A percentile compares a stretch with the other conserved stretches of the same genome.
Conservation (phyloP, 2,329 filamentous ascomycete genomes). For the Acarospora socialis region DNA sequence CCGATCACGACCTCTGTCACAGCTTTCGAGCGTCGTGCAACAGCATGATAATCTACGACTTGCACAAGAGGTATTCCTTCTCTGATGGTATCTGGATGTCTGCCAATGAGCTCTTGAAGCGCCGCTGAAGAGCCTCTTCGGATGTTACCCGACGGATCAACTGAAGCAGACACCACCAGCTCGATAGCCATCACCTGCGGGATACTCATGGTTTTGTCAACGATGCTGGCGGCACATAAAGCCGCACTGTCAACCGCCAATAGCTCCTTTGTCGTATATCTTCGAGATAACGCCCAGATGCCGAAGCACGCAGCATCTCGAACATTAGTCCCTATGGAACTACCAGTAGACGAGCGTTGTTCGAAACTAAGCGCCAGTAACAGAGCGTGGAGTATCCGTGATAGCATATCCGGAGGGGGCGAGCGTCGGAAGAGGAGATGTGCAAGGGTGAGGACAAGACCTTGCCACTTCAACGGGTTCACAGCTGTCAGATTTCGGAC, state of each 20-base stretch:
- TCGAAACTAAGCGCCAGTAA: constrained; percentile 76
- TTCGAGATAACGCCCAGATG: constrained; percentile 79
- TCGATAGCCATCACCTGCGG: constrained; percentile 69
- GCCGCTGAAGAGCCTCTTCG: constrained; percentile 84
- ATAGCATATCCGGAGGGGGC: constrained; percentile 54
- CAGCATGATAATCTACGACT: constrained; percentile 80
- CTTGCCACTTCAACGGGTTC: constrained; percentile 80
- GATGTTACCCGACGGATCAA: constrained; percentile 89
- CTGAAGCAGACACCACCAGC: constrained; percentile 63
- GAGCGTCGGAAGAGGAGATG: constrained; percentile 78
- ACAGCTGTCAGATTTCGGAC: constrained; percentile 52
- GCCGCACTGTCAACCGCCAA: constrained; percentile 40
- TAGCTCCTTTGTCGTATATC: constrained; percentile 71
- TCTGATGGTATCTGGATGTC: constrained; percentile 72
- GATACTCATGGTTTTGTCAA: constrained; percentile 26
- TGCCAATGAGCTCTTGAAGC: constrained; percentile 81
- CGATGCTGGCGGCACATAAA: constrained; percentile 5
- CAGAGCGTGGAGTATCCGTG: constrained; percentile 61
- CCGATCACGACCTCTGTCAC: constrained; percentile 61
- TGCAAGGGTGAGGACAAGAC: constrained; percentile 71
- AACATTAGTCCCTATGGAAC: constrained; percentile 74
- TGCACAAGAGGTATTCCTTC: constrained; percentile 80
- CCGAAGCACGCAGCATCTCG: constrained; percentile 93
- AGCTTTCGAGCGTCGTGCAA: constrained; percentile 73
- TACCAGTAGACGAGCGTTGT: constrained; percentile 72